A percentile compares a stretch with the other conserved stretches of the same genome.
These are phyloP conservation scores for Noccaea bulbosa DNA, from an alignment of 345 rosid species.

Conservation along the genomic window DNA sequence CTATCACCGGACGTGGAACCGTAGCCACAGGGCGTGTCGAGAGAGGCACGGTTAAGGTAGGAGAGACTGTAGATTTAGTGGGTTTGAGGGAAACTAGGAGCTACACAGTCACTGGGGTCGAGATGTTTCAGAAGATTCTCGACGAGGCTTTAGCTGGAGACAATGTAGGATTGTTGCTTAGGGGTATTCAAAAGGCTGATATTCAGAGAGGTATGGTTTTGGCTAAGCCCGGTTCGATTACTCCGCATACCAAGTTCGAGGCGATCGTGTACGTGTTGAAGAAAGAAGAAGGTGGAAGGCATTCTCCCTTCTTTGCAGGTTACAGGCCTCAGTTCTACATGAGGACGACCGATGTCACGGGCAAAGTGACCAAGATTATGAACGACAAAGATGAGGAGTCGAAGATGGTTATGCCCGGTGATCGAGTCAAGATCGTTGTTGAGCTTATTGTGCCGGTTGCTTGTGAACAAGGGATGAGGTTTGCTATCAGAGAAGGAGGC, in stretches of 20 bases:
- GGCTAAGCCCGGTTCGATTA: slow-evolving; percentile 82
- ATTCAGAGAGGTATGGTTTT: slow-evolving; percentile 97
- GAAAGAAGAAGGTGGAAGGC: slow-evolving; percentile 99
- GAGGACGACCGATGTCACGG: slow-evolving; percentile 97
- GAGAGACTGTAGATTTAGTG: slow-evolving; percentile 78
- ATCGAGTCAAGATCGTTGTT: slow-evolving; percentile 85
- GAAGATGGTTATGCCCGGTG: slow-evolving; percentile 99
- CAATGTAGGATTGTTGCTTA: slow-evolving; percentile 86
- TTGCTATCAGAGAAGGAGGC: slow-evolving; percentile 97
- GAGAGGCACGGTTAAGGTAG: slow-evolving; percentile 76
- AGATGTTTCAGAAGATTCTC: slow-evolving; percentile 89
- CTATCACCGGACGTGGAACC: slow-evolving; percentile 90
- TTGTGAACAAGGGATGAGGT: slow-evolving; percentile 95
- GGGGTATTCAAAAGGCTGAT: slow-evolving; percentile 85
- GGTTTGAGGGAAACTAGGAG: slow-evolving; percentile 86
- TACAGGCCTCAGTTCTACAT: slow-evolving; percentile 94
- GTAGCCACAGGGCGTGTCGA: slow-evolving; percentile 92
- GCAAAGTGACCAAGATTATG: slow-evolving; percentile 75
- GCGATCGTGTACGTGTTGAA: slow-evolving; percentile 89
- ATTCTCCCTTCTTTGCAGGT: slow-evolving; percentile 84
- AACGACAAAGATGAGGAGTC: slow-evolving; percentile 93
- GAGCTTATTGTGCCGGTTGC: slow-evolving; percentile 93
- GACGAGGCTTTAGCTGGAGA: slow-evolving; percentile 95
- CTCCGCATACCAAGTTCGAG: slow-evolving; percentile 73
- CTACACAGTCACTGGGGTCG: slow-evolving; percentile 76